These are phyloP conservation scores for Trichoderma orchidacearum DNA, from an alignment of 495 filamentous ascomycete genomes.

Conservation along the genomic window DNA sequence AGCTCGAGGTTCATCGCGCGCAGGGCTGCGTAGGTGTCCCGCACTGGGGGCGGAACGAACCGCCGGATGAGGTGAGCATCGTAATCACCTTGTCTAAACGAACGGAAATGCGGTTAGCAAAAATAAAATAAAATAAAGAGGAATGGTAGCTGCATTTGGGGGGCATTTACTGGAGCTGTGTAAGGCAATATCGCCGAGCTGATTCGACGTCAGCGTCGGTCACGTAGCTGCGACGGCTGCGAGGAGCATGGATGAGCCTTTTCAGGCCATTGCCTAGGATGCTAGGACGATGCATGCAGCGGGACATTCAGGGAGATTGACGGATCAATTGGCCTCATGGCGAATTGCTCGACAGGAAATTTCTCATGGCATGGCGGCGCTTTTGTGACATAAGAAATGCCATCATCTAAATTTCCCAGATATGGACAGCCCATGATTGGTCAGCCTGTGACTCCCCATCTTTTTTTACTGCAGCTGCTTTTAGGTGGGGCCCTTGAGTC, in stretches of 20 bases:
- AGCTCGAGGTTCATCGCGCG: constrained; percentile 88
- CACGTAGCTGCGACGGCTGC: constrained; percentile 10
- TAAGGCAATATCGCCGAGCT: constrained; percentile 33
- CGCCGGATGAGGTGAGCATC: constrained; percentile 75
- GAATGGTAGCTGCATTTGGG: background rate
- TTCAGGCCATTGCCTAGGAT: background rate
- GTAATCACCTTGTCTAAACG: constrained; percentile 44
- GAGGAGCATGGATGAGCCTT: background rate
- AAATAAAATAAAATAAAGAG: background rate
- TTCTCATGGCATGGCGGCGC: background rate
- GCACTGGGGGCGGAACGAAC: constrained; percentile 59
- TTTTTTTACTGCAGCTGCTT: too few species aligned
- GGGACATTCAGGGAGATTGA: background rate
- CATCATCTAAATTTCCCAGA: background rate
- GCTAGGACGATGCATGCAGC: constrained; percentile 2
- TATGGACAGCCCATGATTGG: background rate
- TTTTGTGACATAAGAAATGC: background rate
- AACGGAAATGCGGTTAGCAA: background rate
- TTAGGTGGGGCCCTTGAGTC: background rate
- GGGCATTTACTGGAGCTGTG: constrained; percentile 27
- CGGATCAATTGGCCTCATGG: background rate
- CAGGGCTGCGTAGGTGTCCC: constrained; percentile 77
- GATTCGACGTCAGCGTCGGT: constrained; percentile 26
- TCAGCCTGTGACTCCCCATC: background rate
- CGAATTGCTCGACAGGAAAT: constrained; percentile 8